Percentiles rank a stretch among this genome's conserved stretches.
phyloP scores from a whole-genome alignment of 2,329 filamentous ascomycete species.

The Periconia sp. region DNA sequence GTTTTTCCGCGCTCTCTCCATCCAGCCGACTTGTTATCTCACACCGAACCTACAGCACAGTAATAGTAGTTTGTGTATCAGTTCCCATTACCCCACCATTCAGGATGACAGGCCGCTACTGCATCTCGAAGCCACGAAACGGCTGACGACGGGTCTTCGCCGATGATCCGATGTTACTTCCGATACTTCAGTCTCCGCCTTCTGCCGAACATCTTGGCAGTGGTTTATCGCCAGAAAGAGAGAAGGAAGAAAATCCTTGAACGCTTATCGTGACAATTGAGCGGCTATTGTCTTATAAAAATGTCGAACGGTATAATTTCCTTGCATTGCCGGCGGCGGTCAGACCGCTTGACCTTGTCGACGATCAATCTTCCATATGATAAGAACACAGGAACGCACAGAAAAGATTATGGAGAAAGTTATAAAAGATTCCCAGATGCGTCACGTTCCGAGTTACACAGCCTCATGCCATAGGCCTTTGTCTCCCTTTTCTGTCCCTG shows the following conservation, averaged over 20 bases:
- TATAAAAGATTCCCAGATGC: neutral
- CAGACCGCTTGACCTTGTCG: neutral
- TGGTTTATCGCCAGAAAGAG: neutral
- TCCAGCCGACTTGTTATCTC: neutral
- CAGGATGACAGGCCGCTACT: conserved; percentile 20
- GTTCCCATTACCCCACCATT: conserved; percentile 17
- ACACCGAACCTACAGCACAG: neutral
- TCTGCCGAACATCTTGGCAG: neutral
- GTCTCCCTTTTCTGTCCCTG: conserved; percentile 1
- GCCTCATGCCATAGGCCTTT: neutral
- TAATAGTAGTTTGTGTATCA: neutral
- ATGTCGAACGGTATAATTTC: neutral
- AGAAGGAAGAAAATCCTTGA: neutral
- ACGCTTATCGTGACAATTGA: neutral
- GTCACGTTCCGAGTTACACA: neutral
- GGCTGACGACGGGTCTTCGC: conserved; percentile 1
- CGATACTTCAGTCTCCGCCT: neutral
- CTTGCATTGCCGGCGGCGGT: neutral
- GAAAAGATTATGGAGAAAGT: neutral
- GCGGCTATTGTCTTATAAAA: neutral
- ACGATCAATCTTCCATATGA: neutral
- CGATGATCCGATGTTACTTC: neutral
- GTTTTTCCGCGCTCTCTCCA: neutral
- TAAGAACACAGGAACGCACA: neutral
- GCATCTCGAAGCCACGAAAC: conserved; percentile 10